Conservation (phyloP, 2,329 filamentous ascomycete genomes). For the Fonsecaea nubica region DNA sequence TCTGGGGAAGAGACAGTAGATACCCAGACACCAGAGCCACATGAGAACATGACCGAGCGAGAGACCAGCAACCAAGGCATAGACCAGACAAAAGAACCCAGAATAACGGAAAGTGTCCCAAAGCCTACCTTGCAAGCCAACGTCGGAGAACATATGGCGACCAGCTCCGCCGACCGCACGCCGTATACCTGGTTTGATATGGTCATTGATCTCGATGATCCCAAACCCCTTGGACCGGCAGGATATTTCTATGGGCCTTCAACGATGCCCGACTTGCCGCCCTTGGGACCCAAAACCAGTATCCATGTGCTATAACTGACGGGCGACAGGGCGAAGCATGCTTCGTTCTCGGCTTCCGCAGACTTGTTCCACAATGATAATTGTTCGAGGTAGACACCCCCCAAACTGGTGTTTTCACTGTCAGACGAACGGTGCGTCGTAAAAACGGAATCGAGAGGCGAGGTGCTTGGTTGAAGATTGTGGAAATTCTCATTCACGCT, state of each 20-base stretch:
- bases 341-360: neutral
- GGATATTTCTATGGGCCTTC: neutral
- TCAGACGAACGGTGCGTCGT: neutral
- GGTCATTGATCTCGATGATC: conserved; percentile 3
- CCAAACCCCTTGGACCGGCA: neutral
- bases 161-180: neutral
- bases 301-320: neutral
- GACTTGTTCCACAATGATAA: neutral
- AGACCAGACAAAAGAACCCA: neutral
- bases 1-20: neutral
- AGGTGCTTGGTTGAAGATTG: neutral
- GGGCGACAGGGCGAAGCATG: neutral
- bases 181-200: conserved; percentile 1
- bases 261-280: neutral
- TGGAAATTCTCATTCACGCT: neutral
- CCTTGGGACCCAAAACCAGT: neutral
- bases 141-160: neutral
- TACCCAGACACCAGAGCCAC: neutral
- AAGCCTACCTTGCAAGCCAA: neutral
- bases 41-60: neutral
- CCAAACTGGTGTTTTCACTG: neutral
- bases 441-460: neutral
- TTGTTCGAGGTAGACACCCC: neutral
- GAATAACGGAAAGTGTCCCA: neutral
- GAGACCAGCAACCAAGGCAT: neutral